These are phyloP conservation scores for Penicillium sp. DNA, from an alignment of 2,329 filamentous ascomycete species.

Conservation along the genomic window DNA sequence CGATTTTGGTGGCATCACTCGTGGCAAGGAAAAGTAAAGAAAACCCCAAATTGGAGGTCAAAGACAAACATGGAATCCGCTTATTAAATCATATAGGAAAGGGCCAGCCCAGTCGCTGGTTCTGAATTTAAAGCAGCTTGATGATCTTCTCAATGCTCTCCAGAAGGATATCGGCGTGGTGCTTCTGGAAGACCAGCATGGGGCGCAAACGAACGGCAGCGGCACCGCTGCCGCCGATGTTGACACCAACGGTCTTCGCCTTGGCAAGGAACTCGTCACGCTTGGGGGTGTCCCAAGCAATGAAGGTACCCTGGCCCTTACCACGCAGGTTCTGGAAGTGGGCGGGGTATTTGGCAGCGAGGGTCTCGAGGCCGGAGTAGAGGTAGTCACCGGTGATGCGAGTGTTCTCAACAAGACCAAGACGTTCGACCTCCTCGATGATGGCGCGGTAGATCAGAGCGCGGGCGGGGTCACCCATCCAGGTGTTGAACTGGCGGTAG, in stretches of 20 bases:
- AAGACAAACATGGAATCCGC: slow-evolving; percentile 15
- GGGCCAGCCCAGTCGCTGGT: slow-evolving; percentile 6
- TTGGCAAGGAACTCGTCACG: slow-evolving; percentile 75
- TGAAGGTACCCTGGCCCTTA: slow-evolving; percentile 85
- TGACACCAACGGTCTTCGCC: slow-evolving; percentile 78
- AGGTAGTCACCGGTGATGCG: slow-evolving; percentile 76
- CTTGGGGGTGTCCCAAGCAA: slow-evolving; percentile 82
- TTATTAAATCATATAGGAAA: slow-evolving; percentile 19
- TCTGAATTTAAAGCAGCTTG: slow-evolving; percentile 40
- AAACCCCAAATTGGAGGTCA: background rate
- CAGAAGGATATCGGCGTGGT: slow-evolving; percentile 59
- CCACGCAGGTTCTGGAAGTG: slow-evolving; percentile 82
- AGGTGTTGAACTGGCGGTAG: slow-evolving; percentile 95
- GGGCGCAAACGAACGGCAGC: slow-evolving; percentile 75
- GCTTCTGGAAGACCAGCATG: slow-evolving; percentile 90
- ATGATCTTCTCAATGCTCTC: slow-evolving; percentile 75
- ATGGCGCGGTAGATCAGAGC: slow-evolving; percentile 84
- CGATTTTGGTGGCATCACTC: slow-evolving; percentile 19
- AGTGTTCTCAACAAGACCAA: slow-evolving; percentile 76
- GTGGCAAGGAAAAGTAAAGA: slow-evolving; percentile 4
- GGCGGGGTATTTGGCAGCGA: slow-evolving; percentile 69
- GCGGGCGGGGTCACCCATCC: slow-evolving; percentile 89
- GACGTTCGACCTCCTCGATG: slow-evolving; percentile 66
- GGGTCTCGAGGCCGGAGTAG: slow-evolving; percentile 64
- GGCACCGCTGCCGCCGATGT: slow-evolving; percentile 80